These are phyloP conservation scores for Misopates orontium DNA, from an alignment of 257 asterid species.

Conservation along the genomic window DNA sequence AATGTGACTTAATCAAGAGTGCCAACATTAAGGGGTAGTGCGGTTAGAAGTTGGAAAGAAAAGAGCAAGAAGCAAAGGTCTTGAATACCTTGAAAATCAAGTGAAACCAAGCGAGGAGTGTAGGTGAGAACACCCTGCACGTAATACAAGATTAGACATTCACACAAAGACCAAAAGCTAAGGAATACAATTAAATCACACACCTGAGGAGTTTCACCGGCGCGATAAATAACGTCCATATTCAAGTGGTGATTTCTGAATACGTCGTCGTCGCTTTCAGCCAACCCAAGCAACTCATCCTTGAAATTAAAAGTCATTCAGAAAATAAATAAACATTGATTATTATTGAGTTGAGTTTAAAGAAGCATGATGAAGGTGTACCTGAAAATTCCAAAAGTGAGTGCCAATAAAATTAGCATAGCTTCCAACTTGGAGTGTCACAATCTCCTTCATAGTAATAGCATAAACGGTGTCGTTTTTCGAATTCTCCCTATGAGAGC, in stretches of 20 bases:
- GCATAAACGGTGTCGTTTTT: too few species aligned
- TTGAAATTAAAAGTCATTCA: slow-evolving; percentile 27
- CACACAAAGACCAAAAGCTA: too few species aligned
- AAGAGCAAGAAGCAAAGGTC: neutral
- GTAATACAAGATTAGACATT: slow-evolving; percentile 19
- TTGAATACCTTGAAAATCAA: slow-evolving; percentile 73
- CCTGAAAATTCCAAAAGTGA: slow-evolving; percentile 99
- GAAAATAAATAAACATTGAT: neutral
- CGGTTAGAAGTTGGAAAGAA: too few species aligned
- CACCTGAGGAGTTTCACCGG: slow-evolving; percentile 90
- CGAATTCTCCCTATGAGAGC: too few species aligned
- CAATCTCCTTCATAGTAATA: slow-evolving; percentile 73
- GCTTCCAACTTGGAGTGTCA: slow-evolving; percentile 73
- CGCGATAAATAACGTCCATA: slow-evolving; percentile 79
- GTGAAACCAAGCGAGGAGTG: slow-evolving; percentile 88
- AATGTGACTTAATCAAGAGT: slow-evolving; percentile 4
- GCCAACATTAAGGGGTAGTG: too few species aligned
- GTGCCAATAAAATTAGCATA: slow-evolving; percentile 86
- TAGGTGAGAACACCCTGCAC: slow-evolving; percentile 81
- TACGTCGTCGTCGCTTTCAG: slow-evolving; percentile 51
- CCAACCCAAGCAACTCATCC: slow-evolving; percentile 97
- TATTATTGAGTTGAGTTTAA: too few species aligned
- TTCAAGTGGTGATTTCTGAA: slow-evolving; percentile 65
- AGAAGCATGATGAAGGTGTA: slow-evolving; percentile 12
- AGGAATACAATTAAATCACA: slow-evolving; percentile 4